A percentile compares a stretch with the other conserved stretches of the same genome.
These are phyloP conservation scores for Wickerhamiella parazyma DNA, from an alignment of 805 yeast genomes.

Conservation along the genomic window DNA sequence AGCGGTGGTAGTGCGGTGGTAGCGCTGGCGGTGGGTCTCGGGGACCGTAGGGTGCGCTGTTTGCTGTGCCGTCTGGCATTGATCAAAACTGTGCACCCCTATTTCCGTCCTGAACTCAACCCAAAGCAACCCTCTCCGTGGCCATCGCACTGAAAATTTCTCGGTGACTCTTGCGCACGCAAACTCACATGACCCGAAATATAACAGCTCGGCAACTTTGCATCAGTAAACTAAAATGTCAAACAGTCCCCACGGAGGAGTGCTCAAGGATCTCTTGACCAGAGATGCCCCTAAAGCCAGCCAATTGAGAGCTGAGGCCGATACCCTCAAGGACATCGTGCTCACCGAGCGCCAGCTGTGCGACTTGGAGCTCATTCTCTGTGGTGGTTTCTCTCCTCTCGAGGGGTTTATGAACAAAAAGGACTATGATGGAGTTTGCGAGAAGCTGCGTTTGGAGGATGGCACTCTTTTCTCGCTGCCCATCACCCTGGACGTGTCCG, in stretches of 20 bases:
- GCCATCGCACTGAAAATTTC: too few species aligned
- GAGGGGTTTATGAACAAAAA: slow-evolving; percentile 55
- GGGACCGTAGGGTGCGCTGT: too few species aligned
- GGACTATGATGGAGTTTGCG: slow-evolving; percentile 57
- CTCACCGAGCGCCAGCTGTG: slow-evolving; percentile 83
- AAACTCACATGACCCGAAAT: slow-evolving; percentile 8
- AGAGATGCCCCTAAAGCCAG: slow-evolving; percentile 58
- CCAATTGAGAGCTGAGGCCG: slow-evolving; percentile 46
- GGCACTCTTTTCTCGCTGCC: slow-evolving; percentile 90
- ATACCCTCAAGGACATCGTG: slow-evolving; percentile 30
- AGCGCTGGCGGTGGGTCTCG: too few species aligned
- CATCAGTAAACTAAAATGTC: slow-evolving; percentile 23
- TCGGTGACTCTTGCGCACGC: slow-evolving; percentile 5
- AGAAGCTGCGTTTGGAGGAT: slow-evolving; percentile 50
- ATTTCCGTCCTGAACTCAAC: too few species aligned
- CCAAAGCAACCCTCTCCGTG: too few species aligned
- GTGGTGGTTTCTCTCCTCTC: slow-evolving; percentile 89
- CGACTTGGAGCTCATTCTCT: slow-evolving; percentile 79
- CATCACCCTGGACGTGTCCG: slow-evolving; percentile 67
- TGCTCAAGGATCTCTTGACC: slow-evolving; percentile 66
- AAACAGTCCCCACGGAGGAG: slow-evolving; percentile 80
- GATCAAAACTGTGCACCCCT: too few species aligned
- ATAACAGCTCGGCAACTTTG: neutral
- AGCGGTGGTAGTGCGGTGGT: too few species aligned
- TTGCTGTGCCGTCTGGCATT: too few species aligned